Evolutionary conservation across 805 yeast genomes (phyloP), one percentile per base, ranked within the genome.

Genomic region (Schizosaccharomyces japonicus): DNA sequence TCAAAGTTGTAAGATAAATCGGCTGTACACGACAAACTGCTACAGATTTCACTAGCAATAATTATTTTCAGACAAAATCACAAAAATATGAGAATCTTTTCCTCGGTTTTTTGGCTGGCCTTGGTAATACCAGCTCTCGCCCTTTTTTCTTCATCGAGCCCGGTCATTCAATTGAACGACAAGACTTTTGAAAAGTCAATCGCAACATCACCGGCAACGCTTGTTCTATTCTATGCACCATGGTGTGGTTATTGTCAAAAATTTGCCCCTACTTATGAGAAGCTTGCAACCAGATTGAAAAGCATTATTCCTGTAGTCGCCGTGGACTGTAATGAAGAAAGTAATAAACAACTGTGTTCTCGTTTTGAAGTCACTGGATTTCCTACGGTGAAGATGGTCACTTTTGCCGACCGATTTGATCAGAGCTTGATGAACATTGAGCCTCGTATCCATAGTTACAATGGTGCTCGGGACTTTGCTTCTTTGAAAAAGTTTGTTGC

Each of bases 201-300:
- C 4, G 13, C 17, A 3, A n/a, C 28, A 3, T 74, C 70, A 25
- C 78, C 77, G 66, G 76, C 74, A 54, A 69, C 83, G 4, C 68
- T 83, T 52, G 82, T 82, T 52, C 79, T 82, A 63, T 77, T 75
- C 62, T 73, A 70, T 57, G 78, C 78, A 34, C 74, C 93, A 65
- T 85, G 95, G 95, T 83, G 94, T 69, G 92, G 94, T 42, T 94
- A 84, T 70, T 83, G 95, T 69, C 83, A 81, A 70, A 80, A 73
- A 64, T 70, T 84, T 62, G 87, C 87, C 47, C 94, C 95, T 58
- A 69, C 68, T 50, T 87, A 76, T 69, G 92, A 81, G 61, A 90
- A 85, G 60, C 73, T 90, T 53, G 95, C 87, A 47, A 76, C 66
- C 47, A 56, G 78, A 48, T 80, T 70, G 63, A 67, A 66, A 51